These are phyloP conservation scores for Pelargonium nanum DNA, from an alignment of 345 rosid genomes.

Conservation along the genomic window DNA sequence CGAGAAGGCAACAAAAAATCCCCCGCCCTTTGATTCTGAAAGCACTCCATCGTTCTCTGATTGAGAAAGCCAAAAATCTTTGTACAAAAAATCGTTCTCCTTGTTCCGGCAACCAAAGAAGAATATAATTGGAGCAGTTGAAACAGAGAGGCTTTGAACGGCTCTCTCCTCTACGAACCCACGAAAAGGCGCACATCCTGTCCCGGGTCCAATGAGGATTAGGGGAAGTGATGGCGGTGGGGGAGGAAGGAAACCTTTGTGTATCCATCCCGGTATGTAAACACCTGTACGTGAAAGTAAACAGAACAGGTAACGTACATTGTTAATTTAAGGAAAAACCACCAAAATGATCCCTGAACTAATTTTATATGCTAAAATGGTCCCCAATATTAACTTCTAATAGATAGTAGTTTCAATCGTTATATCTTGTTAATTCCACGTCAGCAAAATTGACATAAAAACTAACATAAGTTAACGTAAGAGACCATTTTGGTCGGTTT, in stretches of 20 bases:
- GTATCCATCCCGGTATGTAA: constrained; percentile 67
- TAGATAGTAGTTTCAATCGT: too few relatives aligned
- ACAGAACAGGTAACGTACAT: too few relatives aligned
- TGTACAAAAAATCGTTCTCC: constrained; percentile 64
- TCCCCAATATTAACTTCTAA: too few relatives aligned
- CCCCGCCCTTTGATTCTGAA: constrained; percentile 68
- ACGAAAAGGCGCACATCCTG: constrained; percentile 95
- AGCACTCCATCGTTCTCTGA: constrained; percentile 43
- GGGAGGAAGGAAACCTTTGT: constrained; percentile 65
- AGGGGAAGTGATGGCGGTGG: constrained; percentile 67
- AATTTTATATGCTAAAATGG: too few relatives aligned
- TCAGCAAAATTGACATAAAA: too few relatives aligned
- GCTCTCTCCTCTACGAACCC: constrained; percentile 84
- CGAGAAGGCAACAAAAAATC: constrained; percentile 77
- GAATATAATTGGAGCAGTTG: constrained; percentile 56
- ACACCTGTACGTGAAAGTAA: constrained; percentile 30
- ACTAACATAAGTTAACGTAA: too few relatives aligned
- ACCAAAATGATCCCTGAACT: too few relatives aligned
- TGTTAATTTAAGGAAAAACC: too few relatives aligned
- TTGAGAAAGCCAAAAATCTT: constrained; percentile 68
- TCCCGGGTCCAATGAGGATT: constrained; percentile 83
- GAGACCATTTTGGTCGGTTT: too few relatives aligned
- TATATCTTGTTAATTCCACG: too few relatives aligned
- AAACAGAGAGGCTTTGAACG: constrained; percentile 29
- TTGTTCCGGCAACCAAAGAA: constrained; percentile 87